Percentiles rank a stretch among this genome's conserved stretches.
Conservation (phyloP, 352 stramenopile genomes). For the Phytophthora idaei region DNA sequence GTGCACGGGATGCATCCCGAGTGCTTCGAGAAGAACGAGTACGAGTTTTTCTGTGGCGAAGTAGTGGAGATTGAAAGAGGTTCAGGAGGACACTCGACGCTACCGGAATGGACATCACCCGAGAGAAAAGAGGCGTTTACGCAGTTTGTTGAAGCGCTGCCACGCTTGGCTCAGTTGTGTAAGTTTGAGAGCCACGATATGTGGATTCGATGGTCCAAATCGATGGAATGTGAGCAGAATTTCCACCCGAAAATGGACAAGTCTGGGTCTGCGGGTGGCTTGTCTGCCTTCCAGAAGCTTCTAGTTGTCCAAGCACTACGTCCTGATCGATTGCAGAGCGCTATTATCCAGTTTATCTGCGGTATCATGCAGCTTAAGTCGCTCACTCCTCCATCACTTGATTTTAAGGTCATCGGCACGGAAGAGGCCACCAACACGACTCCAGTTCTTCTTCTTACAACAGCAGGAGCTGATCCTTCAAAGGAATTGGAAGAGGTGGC, state of each 20-base stretch:
- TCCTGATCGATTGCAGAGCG: conserved; percentile 90
- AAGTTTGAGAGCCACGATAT: conserved; percentile 86
- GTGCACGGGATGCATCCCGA: conserved; percentile 93
- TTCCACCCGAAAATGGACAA: conserved; percentile 92
- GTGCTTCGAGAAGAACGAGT: conserved; percentile 93
- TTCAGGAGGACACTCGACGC: conserved; percentile 19
- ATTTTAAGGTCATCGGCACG: conserved; percentile 71
- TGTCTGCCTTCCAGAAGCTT: conserved; percentile 93
- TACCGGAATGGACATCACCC: conserved; percentile 80
- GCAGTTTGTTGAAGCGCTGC: conserved; percentile 77
- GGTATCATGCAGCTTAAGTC: conserved; percentile 88
- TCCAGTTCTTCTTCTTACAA: conserved; percentile 93
- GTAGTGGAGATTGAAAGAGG: conserved; percentile 48
- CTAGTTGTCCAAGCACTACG: conserved; percentile 92
- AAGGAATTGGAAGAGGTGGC: conserved; percentile 95
- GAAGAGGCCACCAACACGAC: conserved; percentile 78
- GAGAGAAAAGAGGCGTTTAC: conserved; percentile 90
- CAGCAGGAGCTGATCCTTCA: conserved; percentile 92
- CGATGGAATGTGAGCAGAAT: conserved; percentile 87
- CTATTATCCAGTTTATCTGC: conserved; percentile 91
- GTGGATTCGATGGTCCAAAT: conserved; percentile 92
- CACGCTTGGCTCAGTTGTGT: conserved; percentile 66
- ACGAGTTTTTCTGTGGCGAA: conserved; percentile 92
- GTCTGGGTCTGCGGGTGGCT: conserved; percentile 38
- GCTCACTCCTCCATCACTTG: conserved; percentile 80